A percentile compares a stretch with the other conserved stretches of the same genome.
These are phyloP conservation scores for Fallopia convolvulus DNA, from an alignment of 148 eudicot species.

Conservation along the genomic window DNA sequence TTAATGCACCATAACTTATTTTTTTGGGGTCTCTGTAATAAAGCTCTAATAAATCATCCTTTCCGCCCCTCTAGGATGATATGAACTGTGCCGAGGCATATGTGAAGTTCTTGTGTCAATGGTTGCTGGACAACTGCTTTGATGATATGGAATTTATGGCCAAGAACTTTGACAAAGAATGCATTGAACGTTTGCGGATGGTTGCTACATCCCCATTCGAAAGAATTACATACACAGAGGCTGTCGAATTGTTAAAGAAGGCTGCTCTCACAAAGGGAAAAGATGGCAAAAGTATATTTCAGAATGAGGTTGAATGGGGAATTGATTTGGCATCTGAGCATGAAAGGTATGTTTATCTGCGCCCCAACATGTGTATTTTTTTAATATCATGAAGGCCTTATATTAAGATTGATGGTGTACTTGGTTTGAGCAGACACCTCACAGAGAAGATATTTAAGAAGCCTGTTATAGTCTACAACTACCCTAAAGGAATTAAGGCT, in stretches of 20 bases:
- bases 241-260: conserved; percentile 55
- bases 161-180: conserved; percentile 60
- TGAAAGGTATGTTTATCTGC: conserved; percentile 48
- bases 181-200: conserved; percentile 70
- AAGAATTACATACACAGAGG: conserved; percentile 78
- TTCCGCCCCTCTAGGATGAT: conserved; percentile 55
- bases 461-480: conserved; percentile 90
- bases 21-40: too few species aligned
- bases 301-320: conserved; percentile 95
- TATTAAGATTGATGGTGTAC: not conserved
- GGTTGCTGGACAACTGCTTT: conserved; percentile 83
- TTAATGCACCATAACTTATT: too few species aligned
- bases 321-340: conserved; percentile 95
- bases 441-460: conserved; percentile 63
- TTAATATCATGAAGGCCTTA: not conserved
- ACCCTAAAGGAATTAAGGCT: conserved; percentile 93
- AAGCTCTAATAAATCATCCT: not conserved
- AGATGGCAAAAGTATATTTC: conserved; percentile 25
- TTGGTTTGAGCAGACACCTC: conserved; percentile 48
- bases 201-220: conserved; percentile 71
- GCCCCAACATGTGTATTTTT: not conserved
- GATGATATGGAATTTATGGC: conserved; percentile 96
- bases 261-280: conserved; percentile 36
- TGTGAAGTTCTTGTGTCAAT: conserved; percentile 73
- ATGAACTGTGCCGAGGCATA: conserved; percentile 96